Evolutionary conservation across 75 land plant genomes (phyloP), one percentile per base, ranked within the genome.

Genomic region (Pinus tabuliformis): DNA sequence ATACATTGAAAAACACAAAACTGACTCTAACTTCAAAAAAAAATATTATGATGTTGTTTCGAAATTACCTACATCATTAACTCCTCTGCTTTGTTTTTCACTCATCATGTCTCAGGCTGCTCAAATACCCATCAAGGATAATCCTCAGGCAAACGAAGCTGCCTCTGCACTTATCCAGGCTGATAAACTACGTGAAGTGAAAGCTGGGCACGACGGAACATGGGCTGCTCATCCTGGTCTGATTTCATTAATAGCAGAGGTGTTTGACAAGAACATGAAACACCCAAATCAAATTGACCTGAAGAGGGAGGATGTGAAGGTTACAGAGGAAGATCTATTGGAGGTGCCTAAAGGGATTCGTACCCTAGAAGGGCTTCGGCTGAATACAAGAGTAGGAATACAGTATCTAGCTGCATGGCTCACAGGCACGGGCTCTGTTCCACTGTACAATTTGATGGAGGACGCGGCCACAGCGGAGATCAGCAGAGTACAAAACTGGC

Each of bases 181-280:
- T 66, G 98, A 95, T 89, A 95, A 95, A 78, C 86, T 86, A 26
- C 79, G 98, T 12, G 98, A 95, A 73, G 98, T 93, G 37, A 82
- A 28, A 36, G 98, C 98, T 3, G 98, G 97, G 1, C 98, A 95
- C 76, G 98, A 95, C 77, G 98, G 98, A 22, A 95, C 98, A 7
- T 95, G 98, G 98, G 98, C 97, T 28, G 98, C 98, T 15, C 98
- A 95, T 74, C 98, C 98, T 2, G 98, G 97, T 0, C 88, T 95
- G 16, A 88, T 93, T 70, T 81, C 89, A 5, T 36, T 88, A 18
- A 89, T 92, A 70, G 78, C 80, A 72, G 89, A 91, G 72, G 87
- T 91, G 56, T 95, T 95, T 80, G 82, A 62, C 77, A 56, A 75
- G 58, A 83, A 88, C 89, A 93, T 91, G 94, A 82, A 80, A 7